Percentiles rank a stretch among this genome's conserved stretches.
Evolutionary conservation across 495 filamentous ascomycete genomes (phyloP).

Genomic region (Tuber magnatum): DNA sequence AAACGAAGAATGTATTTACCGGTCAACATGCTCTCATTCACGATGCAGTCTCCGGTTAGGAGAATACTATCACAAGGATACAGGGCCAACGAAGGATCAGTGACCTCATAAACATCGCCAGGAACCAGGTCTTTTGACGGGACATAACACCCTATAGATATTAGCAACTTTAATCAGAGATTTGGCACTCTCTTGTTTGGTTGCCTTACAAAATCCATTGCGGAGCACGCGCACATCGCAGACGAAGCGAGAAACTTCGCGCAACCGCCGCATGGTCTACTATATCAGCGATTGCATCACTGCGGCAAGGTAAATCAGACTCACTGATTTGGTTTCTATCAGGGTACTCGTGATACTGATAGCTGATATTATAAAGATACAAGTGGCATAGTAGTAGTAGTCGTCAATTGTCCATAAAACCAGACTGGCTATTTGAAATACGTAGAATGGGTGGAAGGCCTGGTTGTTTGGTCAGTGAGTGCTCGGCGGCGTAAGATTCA

Average conservation of each 20-base stretch:
- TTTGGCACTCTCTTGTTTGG: conserved; percentile 33
- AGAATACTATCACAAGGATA: conserved; percentile 91
- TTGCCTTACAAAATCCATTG: conserved; percentile 74
- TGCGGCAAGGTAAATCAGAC: conserved; percentile 17
- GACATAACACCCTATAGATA: conserved; percentile 65
- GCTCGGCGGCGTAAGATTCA: background rate
- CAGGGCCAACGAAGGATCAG: conserved; percentile 87
- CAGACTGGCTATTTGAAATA: conserved; percentile 94
- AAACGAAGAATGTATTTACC: conserved; percentile 45
- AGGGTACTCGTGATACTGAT: conserved; percentile 85
- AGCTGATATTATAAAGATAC: conserved; percentile 91
- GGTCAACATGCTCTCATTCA: conserved; percentile 99
- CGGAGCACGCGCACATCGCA: conserved; percentile 89
- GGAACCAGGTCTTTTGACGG: conserved; percentile 83
- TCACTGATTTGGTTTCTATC: conserved; percentile 77
- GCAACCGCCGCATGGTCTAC: conserved; percentile 80
- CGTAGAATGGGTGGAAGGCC: conserved; percentile 96
- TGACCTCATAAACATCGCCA: conserved; percentile 94
- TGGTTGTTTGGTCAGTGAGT: conserved; percentile 40
- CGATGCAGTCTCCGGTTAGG: conserved; percentile 90
- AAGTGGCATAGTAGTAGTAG: conserved; percentile 95
- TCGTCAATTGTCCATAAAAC: conserved; percentile 89
- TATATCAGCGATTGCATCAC: conserved; percentile 14
- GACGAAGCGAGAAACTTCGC: conserved; percentile 88
- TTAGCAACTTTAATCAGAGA: conserved; percentile 33